These are phyloP conservation scores for Aspergillus clavatus DNA, from an alignment of 2,329 filamentous ascomycete species.

Conservation along the genomic window DNA sequence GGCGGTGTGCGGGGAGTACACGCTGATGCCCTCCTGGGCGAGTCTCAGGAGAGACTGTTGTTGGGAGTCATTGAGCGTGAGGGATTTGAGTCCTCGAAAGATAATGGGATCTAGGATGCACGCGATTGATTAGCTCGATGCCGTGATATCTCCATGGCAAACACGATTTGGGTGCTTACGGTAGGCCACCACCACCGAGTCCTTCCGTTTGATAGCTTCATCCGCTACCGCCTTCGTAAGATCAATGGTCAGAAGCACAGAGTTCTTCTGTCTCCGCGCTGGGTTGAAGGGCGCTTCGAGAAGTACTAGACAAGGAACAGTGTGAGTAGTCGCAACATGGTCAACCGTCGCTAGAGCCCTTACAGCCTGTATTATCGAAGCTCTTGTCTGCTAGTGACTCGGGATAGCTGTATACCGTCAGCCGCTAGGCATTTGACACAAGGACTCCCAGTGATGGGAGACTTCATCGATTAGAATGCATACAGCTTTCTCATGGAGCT, in stretches of 20 bases:
- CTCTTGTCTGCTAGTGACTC: slow-evolving; percentile 81
- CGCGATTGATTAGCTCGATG: neutral
- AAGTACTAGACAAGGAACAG: slow-evolving; percentile 49
- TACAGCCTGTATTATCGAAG: slow-evolving; percentile 92
- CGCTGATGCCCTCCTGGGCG: slow-evolving; percentile 80
- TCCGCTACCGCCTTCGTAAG: slow-evolving; percentile 83
- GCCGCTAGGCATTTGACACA: slow-evolving; percentile 8
- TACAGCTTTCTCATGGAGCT: slow-evolving; percentile 74
- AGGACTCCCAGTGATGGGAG: slow-evolving; percentile 5
- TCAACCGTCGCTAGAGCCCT: slow-evolving; percentile 14
- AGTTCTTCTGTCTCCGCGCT: slow-evolving; percentile 55
- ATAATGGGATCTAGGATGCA: slow-evolving; percentile 78
- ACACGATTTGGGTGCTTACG: slow-evolving; percentile 57
- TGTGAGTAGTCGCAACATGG: slow-evolving; percentile 2
- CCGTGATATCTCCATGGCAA: neutral
- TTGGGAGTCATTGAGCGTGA: slow-evolving; percentile 79
- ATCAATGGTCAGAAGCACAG: slow-evolving; percentile 79
- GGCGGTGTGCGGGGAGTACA: slow-evolving; percentile 94
- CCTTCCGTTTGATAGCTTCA: slow-evolving; percentile 74
- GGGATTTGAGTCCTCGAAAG: slow-evolving; percentile 83
- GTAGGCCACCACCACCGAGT: slow-evolving; percentile 81
- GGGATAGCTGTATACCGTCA: slow-evolving; percentile 62
- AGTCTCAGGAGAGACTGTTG: slow-evolving; percentile 79
- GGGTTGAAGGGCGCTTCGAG: slow-evolving; percentile 63
- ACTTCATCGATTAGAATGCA: slow-evolving; percentile 30